Base-by-base conservation (phyloP, 2,329 filamentous ascomycete genomes). In the Ceratocystis variospora region DNA sequence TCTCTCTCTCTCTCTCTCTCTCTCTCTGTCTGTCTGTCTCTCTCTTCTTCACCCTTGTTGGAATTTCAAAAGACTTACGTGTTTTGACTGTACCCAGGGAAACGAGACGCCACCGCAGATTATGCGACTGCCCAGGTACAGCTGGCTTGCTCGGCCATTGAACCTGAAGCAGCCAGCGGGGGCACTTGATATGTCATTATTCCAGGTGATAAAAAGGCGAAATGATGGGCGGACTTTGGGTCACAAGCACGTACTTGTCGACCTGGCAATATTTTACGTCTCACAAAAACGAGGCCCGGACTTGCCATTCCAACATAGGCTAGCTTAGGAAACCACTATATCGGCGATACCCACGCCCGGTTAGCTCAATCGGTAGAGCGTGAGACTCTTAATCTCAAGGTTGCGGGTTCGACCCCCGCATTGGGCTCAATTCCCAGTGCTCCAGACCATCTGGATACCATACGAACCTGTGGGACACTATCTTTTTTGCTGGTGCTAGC, bases 311-410 rank as follows among this genome's bases (percentile, higher is more conserved):
- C 31, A 57, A 57, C 15, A 57, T 57, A 57, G 17, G 50, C 4
- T 22, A 31, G 5, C 6, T 57, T 22, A 31, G 25, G 6, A 15
- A 5, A 3, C 0, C 8, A 4, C 1, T 15, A 15, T 15, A 1
- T 5, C 25, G 31, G 31, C 7, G 33, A n/a, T 6, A 15, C 53
- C 53, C 53, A 57, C 62, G 79, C 79, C 79, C 77, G 79, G 80
- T 79, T 85, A 84, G 82, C 82, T 84, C 82, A 84, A 84, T 84
- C 81, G 81, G 81, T 86, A 87, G 84, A 87, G 83, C 83, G 83
- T 86, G 80, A 85, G 83, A 86, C 84, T 86, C 84, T 83, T 82
- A 82, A 75, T 76, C 75, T 75, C 73, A 76, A 76, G 74, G 75
- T 73, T 75, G 74, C 73, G 74, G 74, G 75, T 76, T 75, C 74